Base-by-base conservation (phyloP, 306 rosid genomes). In the Rosa lucieae region DNA sequence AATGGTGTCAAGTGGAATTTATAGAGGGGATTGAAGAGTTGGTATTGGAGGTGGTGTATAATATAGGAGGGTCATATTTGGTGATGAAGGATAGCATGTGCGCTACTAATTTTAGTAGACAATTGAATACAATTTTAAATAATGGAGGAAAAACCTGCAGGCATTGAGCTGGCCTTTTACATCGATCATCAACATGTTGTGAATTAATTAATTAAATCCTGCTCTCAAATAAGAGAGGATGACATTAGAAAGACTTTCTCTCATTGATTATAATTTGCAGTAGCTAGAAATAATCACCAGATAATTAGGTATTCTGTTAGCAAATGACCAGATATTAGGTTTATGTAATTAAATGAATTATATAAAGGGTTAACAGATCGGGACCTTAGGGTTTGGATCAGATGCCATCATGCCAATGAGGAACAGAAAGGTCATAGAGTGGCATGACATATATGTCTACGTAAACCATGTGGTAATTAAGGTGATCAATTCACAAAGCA, bases 31-130 rank as follows among this genome's bases (percentile, higher is more conserved):
- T 61, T 56, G 84, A 20, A 48, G 58, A 67, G 85, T 15, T 67
- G 79, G 80, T 66, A 52, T 10, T 29, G 78, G 10, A 42, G 12
- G 55, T 83, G 84, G 75, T 86, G 86, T 58, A 81, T 70, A 83
- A 73, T n/a, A 21, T 42, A 35, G 67, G 76, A 80, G 10, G 86
- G 89, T 82, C 88, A 82, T 78, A 73, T 73, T 63, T 66, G 89
- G 88, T 84, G 89, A 86, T 72, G 90, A 78, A 83, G 84, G 75
- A 75, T 7, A 74, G 83, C 93, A 93, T 90, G 95, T 87, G 95
- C 88, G 81, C 80, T 81, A 35, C 29, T 56, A 23, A 76, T 67
- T 67, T 82, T 85, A 77, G 77, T 72, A 68, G 49, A 56, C 23
- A 42, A 40, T 67, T 39, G 10, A 67, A 17, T 67, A 32, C 17